These are phyloP conservation scores for Penicillium nordicum DNA, from an alignment of 2,329 filamentous ascomycete species.

Conservation along the genomic window DNA sequence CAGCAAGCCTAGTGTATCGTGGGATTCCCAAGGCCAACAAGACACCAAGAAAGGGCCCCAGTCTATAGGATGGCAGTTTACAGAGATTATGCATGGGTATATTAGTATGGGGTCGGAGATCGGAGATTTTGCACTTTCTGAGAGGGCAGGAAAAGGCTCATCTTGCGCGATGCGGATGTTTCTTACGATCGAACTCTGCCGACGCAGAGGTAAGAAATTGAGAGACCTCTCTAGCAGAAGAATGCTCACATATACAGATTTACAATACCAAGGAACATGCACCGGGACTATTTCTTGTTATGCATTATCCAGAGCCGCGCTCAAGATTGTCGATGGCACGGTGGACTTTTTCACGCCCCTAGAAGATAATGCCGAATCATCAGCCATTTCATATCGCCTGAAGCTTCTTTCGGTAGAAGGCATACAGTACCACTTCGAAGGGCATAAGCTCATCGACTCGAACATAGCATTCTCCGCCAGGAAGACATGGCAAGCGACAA, in stretches of 20 bases:
- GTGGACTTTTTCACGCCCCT: background rate
- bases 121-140: background rate
- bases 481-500: slow-evolving; percentile 17
- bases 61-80: slow-evolving; percentile 17
- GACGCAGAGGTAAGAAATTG: background rate
- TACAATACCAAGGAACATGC: background rate
- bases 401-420: background rate
- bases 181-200: background rate
- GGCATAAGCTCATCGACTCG: slow-evolving; percentile 7
- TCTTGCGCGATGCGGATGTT: background rate
- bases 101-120: background rate
- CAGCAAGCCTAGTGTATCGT: background rate
- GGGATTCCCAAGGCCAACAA: background rate
- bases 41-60: background rate
- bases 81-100: slow-evolving; percentile 15
- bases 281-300: background rate
- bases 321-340: background rate
- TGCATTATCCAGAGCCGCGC: background rate
- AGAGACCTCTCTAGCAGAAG: background rate
- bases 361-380: background rate
- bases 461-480: slow-evolving; percentile 7
- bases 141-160: background rate
- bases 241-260: background rate
- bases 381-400: background rate
- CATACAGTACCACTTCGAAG: background rate